These are phyloP conservation scores for Sphaerulina populicola DNA, from an alignment of 2,329 filamentous ascomycete genomes.

Conservation along the genomic window DNA sequence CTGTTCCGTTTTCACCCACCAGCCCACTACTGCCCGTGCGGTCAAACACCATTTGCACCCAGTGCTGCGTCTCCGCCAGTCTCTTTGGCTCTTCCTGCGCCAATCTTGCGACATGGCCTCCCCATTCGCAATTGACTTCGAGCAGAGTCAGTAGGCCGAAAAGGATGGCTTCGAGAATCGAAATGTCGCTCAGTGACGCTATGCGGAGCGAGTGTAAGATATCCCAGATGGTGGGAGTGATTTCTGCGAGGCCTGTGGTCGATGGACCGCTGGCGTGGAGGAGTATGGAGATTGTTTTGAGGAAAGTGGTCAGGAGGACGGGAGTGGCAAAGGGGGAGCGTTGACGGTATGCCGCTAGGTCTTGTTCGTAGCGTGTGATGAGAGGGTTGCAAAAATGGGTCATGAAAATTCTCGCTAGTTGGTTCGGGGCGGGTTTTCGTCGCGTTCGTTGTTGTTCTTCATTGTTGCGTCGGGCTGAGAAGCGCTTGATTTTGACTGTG, in stretches of 20 bases:
- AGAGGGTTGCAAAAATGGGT: constrained; percentile 80
- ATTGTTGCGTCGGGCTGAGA: constrained; percentile 63
- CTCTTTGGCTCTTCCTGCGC: constrained; percentile 67
- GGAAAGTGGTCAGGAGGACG: constrained; percentile 65
- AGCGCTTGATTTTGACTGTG: constrained; percentile 78
- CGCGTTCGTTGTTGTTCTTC: constrained; percentile 45
- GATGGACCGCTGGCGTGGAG: constrained; percentile 76
- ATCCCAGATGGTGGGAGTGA: constrained; percentile 78
- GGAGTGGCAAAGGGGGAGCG: constrained; percentile 58
- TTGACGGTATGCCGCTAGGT: constrained; percentile 29
- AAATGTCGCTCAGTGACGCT: constrained; percentile 37
- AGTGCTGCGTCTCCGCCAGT: constrained; percentile 77
- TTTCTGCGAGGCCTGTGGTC: constrained; percentile 64
- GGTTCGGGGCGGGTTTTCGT: constrained; percentile 58
- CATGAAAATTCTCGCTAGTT: constrained; percentile 66
- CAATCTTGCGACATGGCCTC: constrained; percentile 59
- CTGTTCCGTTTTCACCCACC: constrained; percentile 44
- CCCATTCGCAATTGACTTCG: constrained; percentile 58
- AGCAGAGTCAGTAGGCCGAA: constrained; percentile 72
- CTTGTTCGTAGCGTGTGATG: constrained; percentile 55
- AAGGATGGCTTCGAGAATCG: constrained; percentile 65
- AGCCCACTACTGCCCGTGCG: constrained; percentile 25
- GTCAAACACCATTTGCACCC: constrained; percentile 71
- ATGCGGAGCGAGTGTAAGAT: constrained; percentile 66
- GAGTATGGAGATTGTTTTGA: constrained; percentile 78